A percentile compares a stretch with the other conserved stretches of the same genome.
These are phyloP conservation scores for Domatiomyces catenatus DNA, from an alignment of 2,329 filamentous ascomycete species.

Conservation along the genomic window DNA sequence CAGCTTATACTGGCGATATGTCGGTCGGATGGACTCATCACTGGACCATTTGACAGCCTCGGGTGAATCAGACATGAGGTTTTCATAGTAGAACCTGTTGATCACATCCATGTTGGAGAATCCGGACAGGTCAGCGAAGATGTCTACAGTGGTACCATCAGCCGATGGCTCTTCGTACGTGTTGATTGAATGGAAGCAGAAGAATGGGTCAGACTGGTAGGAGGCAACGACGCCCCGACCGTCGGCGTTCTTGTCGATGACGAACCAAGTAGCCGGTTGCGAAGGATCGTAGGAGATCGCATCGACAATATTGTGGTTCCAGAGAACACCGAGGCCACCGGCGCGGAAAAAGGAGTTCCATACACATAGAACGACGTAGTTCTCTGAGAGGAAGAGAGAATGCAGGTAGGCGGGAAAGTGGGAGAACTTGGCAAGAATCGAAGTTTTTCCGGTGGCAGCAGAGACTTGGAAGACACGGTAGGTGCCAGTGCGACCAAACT, in stretches of 20 bases:
- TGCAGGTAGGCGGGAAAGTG: conserved; percentile 58
- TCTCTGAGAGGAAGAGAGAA: conserved; percentile 58
- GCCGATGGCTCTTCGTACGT: conserved; percentile 47
- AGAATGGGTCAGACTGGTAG: conserved; percentile 53
- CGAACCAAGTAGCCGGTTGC: conserved; percentile 51
- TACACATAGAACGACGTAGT: conserved; percentile 58
- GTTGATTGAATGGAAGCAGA: conserved; percentile 69
- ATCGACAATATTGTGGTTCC: conserved; percentile 52
- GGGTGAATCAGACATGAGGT: conserved; percentile 43
- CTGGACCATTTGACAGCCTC: conserved; percentile 32
- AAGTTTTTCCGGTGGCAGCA: conserved; percentile 47
- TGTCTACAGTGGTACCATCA: conserved; percentile 30
- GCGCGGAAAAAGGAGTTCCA: conserved; percentile 48
- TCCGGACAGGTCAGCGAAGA: conserved; percentile 50
- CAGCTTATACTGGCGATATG: conserved; percentile 26
- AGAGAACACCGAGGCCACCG: conserved; percentile 46
- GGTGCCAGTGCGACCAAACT: conserved; percentile 35
- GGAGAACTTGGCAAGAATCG: conserved; percentile 53
- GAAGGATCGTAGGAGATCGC: conserved; percentile 48
- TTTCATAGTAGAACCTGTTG: conserved; percentile 53
- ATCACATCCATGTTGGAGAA: conserved; percentile 53
- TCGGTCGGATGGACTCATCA: conserved; percentile 12
- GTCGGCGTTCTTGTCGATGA: conserved; percentile 48
- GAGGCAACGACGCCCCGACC: conserved; percentile 51
- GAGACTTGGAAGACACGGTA: conserved; percentile 58